Evolutionary conservation across 73 alveolate genomes (phyloP), one percentile per base, ranked within the genome.

Genomic region (Paramecium biaurelia): DNA sequence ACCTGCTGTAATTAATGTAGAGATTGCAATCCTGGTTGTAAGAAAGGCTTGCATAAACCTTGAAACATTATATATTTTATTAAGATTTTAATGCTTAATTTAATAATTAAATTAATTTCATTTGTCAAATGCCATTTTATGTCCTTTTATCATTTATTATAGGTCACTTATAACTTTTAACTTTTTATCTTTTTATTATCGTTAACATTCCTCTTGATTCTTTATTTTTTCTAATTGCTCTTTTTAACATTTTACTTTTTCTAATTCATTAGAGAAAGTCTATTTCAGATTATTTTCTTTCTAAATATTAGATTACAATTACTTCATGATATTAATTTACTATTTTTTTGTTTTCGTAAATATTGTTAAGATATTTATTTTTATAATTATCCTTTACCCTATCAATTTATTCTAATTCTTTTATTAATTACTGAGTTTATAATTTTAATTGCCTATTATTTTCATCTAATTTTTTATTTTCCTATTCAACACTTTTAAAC

Each of bases 11-110:
- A 47, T 70, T n/a, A 88, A 38, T 94, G 97, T 70, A 68, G 68
- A 21, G 88, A 93, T 34, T 94, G 97, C 57, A 67, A 57, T 49
- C 86, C 63, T 11, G 97, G 97, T 6, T 94, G 97, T 74, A 93
- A 82, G 24, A 79, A 23, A 79, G 87, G 85, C 14, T 68, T 45
- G 30, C 96, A 93, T 92, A 92, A 89, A 76, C 82, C 86, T 14
- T 30, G 93, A 28, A 24, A 53, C 21, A 53, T 63, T 12, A 26
- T 63, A 24, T 11, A 37, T 37, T 4, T 41, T 63, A 63, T 11
- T 15, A 43, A 43, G 47, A 79, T 42, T 24, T 79, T 79, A 43
- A 42, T 79, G 21, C 20, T 79, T 79, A 24, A 21, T 24, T 21
- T 24, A 42, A 43, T n/a, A 47, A 14, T 79, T 6, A 79, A 35